These are phyloP conservation scores for Neurospora sp. DNA, from an alignment of 495 filamentous ascomycete species.

Conservation along the genomic window DNA sequence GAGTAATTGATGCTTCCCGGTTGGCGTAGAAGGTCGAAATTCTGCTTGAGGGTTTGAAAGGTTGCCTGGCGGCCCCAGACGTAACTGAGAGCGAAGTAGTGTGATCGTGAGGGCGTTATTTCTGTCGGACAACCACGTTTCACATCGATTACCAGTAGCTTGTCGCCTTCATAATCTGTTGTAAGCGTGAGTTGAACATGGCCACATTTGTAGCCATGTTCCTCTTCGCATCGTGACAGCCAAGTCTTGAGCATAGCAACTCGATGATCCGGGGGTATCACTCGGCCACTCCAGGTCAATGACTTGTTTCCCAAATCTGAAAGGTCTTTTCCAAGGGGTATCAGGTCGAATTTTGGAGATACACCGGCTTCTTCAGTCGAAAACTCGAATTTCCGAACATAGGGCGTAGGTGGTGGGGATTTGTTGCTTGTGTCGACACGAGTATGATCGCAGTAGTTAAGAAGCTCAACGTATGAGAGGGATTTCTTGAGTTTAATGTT, in stretches of 20 bases:
- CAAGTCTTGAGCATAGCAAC: neutral
- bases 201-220: neutral
- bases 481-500: neutral
- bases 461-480: neutral
- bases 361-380: neutral
- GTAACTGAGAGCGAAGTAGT: neutral
- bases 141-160: neutral
- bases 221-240: neutral
- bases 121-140: neutral
- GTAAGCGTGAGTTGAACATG: neutral
- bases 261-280: neutral
- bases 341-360: neutral
- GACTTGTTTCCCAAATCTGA: neutral
- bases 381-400: neutral
- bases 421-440: neutral
- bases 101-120: neutral
- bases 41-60: neutral
- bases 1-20: neutral
- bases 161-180: neutral
- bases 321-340: neutral
- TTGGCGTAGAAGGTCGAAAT: neutral
- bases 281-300: neutral
- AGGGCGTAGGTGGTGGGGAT: neutral
- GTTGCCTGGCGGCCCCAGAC: neutral
- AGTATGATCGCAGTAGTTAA: neutral